These are phyloP conservation scores for Spergularia azorica DNA, from an alignment of 179 eudicot species.

Conservation along the genomic window DNA sequence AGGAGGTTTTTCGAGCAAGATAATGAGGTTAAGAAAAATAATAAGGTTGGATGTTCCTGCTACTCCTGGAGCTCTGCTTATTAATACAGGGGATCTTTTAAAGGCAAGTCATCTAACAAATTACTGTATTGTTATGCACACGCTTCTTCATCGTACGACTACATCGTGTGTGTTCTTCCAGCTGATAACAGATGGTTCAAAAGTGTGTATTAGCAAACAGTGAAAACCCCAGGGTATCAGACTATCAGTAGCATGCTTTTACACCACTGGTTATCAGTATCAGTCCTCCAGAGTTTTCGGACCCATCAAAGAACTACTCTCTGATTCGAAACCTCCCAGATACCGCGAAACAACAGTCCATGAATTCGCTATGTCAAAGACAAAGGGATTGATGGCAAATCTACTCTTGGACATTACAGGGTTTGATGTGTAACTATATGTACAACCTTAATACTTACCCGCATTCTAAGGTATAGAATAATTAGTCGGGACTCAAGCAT, in stretches of 20 bases:
- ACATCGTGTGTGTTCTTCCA: constrained; percentile 9
- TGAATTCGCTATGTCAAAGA: constrained; percentile 25
- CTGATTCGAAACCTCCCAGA: constrained; percentile 50
- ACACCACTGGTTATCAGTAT: constrained; percentile 23
- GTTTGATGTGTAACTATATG: constrained; percentile 3
- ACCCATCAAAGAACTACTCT: constrained; percentile 59
- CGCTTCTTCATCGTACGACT: not conserved
- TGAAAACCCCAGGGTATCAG: constrained; percentile 49
- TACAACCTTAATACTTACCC: too few species aligned
- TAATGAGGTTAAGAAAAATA: constrained; percentile 42
- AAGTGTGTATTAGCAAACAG: constrained; percentile 45
- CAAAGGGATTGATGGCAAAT: constrained; percentile 43
- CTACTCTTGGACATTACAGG: constrained; percentile 35
- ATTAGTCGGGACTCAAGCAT: too few species aligned
- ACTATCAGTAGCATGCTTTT: constrained; percentile 35
- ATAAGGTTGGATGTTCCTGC: constrained; percentile 60
- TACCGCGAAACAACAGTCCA: constrained; percentile 39
- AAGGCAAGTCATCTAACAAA: constrained; percentile 36
- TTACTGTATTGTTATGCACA: too few species aligned
- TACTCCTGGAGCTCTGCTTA: constrained; percentile 52
- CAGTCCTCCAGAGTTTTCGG: constrained; percentile 35
- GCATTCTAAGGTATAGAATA: too few species aligned
- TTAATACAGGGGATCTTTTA: constrained; percentile 60
- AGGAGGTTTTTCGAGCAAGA: constrained; percentile 50
- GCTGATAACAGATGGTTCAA: constrained; percentile 49